phyloP scores from a whole-genome alignment of 192 early-diverging fungal genomes.

The Diversispora epigaea region DNA sequence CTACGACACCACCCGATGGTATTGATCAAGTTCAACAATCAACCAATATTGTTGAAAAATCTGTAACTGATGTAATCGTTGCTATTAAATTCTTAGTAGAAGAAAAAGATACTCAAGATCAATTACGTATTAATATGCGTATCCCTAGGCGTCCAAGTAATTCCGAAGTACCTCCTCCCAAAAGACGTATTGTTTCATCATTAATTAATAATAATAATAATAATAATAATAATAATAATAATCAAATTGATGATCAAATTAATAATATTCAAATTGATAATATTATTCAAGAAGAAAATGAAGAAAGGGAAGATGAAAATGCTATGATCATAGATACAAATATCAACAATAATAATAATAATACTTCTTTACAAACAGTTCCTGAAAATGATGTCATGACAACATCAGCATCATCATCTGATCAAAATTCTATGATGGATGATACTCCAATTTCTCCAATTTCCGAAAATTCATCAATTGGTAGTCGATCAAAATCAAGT shows the following conservation, averaged over 20 bases:
- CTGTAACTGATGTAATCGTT: conserved; percentile 53
- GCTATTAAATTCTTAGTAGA: conserved; percentile 54
- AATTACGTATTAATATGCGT: conserved; percentile 34
- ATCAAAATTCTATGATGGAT: background rate
- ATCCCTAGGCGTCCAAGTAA: conserved; percentile 18
- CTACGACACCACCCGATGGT: conserved; percentile 57
- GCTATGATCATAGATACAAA: background rate
- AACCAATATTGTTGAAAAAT: conserved; percentile 55
- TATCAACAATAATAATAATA: background rate
- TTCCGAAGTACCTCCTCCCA: conserved; percentile 23
- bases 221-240: background rate
- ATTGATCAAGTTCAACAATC: conserved; percentile 50
- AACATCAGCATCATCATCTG: background rate
- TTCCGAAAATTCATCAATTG: background rate
- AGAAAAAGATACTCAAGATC: conserved; percentile 50
- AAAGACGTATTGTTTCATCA: background rate
- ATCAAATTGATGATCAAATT: background rate
- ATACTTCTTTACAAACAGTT: conserved; percentile 19
- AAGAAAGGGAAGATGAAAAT: too few species aligned
- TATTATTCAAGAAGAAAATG: too few species aligned
- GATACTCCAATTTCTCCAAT: background rate
- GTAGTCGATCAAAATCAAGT: background rate
- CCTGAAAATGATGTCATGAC: conserved; percentile 21
- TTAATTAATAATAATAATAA: background rate
- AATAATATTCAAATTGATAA: background rate